Evolutionary conservation across 192 early-diverging fungal species (phyloP).

Genomic region (Backusella sp.): DNA sequence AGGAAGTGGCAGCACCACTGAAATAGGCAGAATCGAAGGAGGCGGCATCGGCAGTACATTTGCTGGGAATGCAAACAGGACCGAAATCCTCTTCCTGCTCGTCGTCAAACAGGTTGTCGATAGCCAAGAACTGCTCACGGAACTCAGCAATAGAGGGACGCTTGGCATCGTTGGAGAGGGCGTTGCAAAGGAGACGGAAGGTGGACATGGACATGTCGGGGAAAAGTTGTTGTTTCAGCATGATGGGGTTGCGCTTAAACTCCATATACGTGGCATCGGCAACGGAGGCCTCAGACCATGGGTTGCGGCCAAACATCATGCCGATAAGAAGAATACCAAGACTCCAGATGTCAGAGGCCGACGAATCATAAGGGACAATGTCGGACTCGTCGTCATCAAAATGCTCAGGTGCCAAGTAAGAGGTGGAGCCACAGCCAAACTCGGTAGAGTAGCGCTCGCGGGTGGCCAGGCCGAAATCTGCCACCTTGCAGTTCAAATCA

Average conservation of each 20-base stretch:
- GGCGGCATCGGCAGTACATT: neutral
- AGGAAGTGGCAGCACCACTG: constrained; percentile 6
- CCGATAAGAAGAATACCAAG: constrained; percentile 78
- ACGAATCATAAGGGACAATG: constrained; percentile 46
- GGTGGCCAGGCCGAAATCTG: constrained; percentile 95
- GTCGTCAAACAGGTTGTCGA: constrained; percentile 12
- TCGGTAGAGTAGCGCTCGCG: constrained; percentile 70
- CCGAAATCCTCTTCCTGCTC: constrained; percentile 15
- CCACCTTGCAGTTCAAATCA: constrained; percentile 57
- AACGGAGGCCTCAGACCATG: constrained; percentile 62
- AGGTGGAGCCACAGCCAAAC: constrained; percentile 84
- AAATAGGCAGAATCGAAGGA: constrained; percentile 24
- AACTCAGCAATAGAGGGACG: constrained; percentile 39
- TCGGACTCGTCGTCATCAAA: constrained; percentile 34
- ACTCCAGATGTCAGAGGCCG: constrained; percentile 76
- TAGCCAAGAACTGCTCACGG: constrained; percentile 16
- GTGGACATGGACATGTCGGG: constrained; percentile 43
- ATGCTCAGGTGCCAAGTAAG: constrained; percentile 86
- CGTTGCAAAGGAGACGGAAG: constrained; percentile 43
- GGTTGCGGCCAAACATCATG: constrained; percentile 78
- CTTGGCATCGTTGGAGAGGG: constrained; percentile 46
- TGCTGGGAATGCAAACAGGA: constrained; percentile 33
- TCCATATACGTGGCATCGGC: constrained; percentile 51
- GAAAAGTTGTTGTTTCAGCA: constrained; percentile 52
- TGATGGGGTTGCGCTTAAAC: constrained; percentile 43